phyloP scores from a whole-genome alignment of 164 flowering plant species.

The Stephania japonica region DNA sequence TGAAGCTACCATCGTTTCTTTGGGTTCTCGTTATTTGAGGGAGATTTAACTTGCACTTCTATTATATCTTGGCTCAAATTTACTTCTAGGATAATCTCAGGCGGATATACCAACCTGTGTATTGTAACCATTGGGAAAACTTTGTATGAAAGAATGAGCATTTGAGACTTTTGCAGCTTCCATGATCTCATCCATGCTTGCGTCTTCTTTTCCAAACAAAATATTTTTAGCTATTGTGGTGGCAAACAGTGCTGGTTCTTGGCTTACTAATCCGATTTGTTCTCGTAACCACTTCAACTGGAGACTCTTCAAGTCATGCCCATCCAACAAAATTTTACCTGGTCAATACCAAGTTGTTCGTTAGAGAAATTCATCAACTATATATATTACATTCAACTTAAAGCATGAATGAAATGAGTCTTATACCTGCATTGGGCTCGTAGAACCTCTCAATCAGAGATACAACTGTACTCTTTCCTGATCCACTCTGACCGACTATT shows the following conservation, averaged over 20 bases:
- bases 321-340: slow-evolving; percentile 67
- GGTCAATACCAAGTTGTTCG: not conserved
- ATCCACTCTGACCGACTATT: slow-evolving; percentile 77
- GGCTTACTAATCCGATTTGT: slow-evolving; percentile 82
- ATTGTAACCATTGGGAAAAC: slow-evolving; percentile 54
- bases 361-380: not conserved
- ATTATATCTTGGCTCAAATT: too few species aligned
- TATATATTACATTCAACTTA: not conserved
- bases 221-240: slow-evolving; percentile 62
- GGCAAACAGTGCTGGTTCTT: slow-evolving; percentile 78
- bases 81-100: not conserved
- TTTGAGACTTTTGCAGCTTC: slow-evolving; percentile 69
- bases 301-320: slow-evolving; percentile 52
- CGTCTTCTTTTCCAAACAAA: slow-evolving; percentile 54
- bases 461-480: slow-evolving; percentile 74
- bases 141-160: slow-evolving; percentile 66
- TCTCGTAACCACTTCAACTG: slow-evolving; percentile 66
- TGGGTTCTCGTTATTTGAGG: too few species aligned
- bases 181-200: slow-evolving; percentile 43
- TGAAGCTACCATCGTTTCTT: too few species aligned
- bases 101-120: slow-evolving; percentile 47
- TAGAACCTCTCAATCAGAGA: slow-evolving; percentile 75
- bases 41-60: too few species aligned
- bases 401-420: not conserved
- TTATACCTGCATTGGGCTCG: slow-evolving; percentile 61